Conservation (phyloP, 2,329 filamentous ascomycete species). For the Colletotrichum lentis region DNA sequence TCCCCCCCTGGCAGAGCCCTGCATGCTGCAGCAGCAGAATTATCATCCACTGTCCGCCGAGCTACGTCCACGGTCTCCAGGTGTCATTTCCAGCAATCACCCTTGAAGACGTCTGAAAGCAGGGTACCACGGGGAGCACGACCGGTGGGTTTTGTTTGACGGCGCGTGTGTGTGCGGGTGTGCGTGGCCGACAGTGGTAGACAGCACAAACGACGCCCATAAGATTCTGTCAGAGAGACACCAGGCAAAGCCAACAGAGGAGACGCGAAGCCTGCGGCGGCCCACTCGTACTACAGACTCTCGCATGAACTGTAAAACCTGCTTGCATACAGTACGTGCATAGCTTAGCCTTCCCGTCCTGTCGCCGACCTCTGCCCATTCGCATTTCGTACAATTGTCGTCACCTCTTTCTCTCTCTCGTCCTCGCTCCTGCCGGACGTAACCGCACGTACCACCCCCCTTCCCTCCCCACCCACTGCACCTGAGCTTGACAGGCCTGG, state of each 20-base stretch:
- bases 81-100: constrained; percentile 24
- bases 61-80: constrained; percentile 25
- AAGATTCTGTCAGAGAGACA: constrained; percentile 4
- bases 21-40: constrained; percentile 12
- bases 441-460: constrained; percentile 19
- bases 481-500: constrained; percentile 32
- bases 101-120: constrained; percentile 2
- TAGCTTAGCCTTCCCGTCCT: constrained; percentile 32
- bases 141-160: not conserved
- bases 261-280: constrained; percentile 12
- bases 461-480: constrained; percentile 16
- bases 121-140: constrained; percentile 1
- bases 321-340: constrained; percentile 35
- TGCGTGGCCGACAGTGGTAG: not conserved
- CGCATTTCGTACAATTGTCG: constrained; percentile 34
- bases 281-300: constrained; percentile 21
- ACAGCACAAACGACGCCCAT: not conserved
- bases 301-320: constrained; percentile 38
- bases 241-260: constrained; percentile 2
- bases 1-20: constrained; percentile 13
- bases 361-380: constrained; percentile 25
- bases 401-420: constrained; percentile 16
- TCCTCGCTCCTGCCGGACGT: constrained; percentile 26
- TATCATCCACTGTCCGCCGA: constrained; percentile 21
- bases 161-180: no score